Evolutionary conservation across 768 basidiomycete species (phyloP).

Genomic region (Vararia minispora): DNA sequence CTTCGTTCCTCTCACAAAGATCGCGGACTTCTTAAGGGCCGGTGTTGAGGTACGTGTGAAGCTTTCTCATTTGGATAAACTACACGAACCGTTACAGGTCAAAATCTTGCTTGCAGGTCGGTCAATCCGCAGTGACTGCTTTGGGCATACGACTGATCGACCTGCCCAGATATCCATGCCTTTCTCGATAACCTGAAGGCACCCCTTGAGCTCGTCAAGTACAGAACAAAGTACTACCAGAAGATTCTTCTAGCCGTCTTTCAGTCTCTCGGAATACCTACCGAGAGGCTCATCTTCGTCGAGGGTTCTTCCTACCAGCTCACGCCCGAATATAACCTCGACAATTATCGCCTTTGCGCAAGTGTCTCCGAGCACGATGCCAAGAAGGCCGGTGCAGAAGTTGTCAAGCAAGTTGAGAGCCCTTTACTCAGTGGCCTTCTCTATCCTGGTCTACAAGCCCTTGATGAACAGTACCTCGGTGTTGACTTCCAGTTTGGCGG

Average conservation of each 20-base stretch:
- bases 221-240: conserved; percentile 88
- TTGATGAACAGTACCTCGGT: conserved; percentile 94
- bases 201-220: conserved; percentile 78
- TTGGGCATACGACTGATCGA: not conserved
- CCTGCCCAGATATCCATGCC: conserved; percentile 72
- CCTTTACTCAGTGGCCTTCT: conserved; percentile 84
- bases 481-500: conserved; percentile 98
- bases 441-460: conserved; percentile 93
- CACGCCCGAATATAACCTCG: conserved; percentile 82
- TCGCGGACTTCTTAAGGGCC: conserved; percentile 90
- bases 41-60: conserved; percentile 63
- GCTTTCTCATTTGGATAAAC: conserved; percentile 11
- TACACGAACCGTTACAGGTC: conserved; percentile 30
- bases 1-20: conserved; percentile 90
- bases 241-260: conserved; percentile 75
- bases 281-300: conserved; percentile 71
- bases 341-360: conserved; percentile 89
- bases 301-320: conserved; percentile 92
- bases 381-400: conserved; percentile 97
- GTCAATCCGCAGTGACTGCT: too few relatives aligned
- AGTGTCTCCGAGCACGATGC: conserved; percentile 93
- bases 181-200: conserved; percentile 98
- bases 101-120: conserved; percentile 73
- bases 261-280: conserved; percentile 82
- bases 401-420: conserved; percentile 94